Conservation (phyloP, 257 asterid genomes). For the Fraxinus anomala region DNA sequence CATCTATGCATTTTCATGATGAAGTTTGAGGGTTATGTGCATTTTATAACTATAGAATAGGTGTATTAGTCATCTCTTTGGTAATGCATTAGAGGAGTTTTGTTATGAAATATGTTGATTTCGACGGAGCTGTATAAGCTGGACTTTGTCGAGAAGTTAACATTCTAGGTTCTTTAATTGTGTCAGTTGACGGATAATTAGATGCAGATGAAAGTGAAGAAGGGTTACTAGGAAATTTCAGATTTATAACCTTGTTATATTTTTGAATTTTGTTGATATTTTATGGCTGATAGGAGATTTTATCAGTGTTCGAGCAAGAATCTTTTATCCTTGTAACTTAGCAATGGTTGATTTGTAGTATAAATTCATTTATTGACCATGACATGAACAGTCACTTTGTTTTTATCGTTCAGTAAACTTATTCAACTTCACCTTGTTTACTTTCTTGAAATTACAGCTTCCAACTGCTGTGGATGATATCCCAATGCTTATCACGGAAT, state of each 20-base stretch:
- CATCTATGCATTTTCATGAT: not conserved
- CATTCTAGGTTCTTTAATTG: not conserved
- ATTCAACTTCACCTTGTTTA: not conserved
- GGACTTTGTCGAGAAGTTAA: too few relatives aligned
- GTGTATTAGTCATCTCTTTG: not conserved
- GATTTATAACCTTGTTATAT: not conserved
- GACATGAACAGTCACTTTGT: not conserved
- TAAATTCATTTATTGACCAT: not conserved
- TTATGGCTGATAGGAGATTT: not conserved
- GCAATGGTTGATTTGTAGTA: not conserved
- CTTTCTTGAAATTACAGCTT: slow-evolving; percentile 35
- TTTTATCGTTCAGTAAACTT: not conserved
- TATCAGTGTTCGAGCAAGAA: too few relatives aligned
- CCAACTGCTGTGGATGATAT: slow-evolving; percentile 47
- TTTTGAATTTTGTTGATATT: not conserved
- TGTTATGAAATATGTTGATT: not conserved
- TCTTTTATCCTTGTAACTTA: not conserved
- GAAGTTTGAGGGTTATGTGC: not conserved
- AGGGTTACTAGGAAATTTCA: not conserved
- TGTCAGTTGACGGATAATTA: too few relatives aligned
- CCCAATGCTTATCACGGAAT: slow-evolving; percentile 55
- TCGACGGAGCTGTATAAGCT: not conserved
- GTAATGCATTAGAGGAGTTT: not conserved
- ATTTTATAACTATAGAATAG: not conserved
- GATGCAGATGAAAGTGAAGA: not conserved